Percentiles rank a stretch among this genome's conserved stretches.
Conservation (phyloP, 73 alveolate genomes). For the Paramecium sexaurelia region DNA sequence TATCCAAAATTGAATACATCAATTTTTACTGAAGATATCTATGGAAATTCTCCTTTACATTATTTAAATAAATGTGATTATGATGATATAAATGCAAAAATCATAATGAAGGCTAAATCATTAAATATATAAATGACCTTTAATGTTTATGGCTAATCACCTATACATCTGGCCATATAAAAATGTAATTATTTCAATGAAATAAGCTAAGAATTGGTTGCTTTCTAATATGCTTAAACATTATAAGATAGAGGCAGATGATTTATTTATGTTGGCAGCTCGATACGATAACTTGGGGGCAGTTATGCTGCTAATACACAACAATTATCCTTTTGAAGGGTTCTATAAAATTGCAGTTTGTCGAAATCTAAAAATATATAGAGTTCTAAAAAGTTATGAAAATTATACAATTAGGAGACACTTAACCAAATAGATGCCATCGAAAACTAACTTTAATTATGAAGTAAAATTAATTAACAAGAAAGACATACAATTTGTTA, state of each 20-base stretch:
- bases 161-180: neutral
- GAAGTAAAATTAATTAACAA: neutral
- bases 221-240: neutral
- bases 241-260: neutral
- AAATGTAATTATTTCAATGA: neutral
- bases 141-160: neutral
- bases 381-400: neutral
- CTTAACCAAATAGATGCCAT: neutral
- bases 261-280: neutral
- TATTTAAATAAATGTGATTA: neutral
- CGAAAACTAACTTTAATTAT: neutral
- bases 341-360: neutral
- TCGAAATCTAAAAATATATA: neutral
- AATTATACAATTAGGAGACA: neutral
- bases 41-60: conserved; percentile 42
- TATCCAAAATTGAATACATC: neutral
- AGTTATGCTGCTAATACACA: neutral
- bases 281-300: neutral
- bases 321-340: neutral
- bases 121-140: neutral
- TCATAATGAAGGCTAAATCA: neutral
- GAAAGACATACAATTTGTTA: neutral
- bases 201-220: conserved; percentile 1
- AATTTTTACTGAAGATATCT: neutral
- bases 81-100: neutral